These are phyloP conservation scores for Beta lomatogona DNA, from an alignment of 179 eudicot species.

Conservation along the genomic window DNA sequence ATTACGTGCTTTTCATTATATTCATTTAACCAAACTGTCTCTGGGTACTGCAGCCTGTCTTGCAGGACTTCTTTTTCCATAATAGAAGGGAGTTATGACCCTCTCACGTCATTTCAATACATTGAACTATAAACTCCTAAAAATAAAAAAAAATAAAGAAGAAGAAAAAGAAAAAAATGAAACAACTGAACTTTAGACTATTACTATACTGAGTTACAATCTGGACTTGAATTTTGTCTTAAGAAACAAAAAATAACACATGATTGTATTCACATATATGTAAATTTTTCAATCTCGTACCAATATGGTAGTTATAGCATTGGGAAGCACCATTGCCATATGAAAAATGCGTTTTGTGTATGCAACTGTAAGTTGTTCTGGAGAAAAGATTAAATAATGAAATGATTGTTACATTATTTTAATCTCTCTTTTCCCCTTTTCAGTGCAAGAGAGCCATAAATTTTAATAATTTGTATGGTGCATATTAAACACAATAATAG, in stretches of 20 bases:
- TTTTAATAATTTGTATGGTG: not conserved
- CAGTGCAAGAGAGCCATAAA: not conserved
- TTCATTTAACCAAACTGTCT: not conserved
- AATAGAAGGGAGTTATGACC: not conserved
- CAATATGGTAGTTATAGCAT: not conserved
- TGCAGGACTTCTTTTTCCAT: not conserved
- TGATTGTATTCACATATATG: no score
- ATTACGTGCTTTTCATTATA: no score
- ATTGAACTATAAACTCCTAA: not conserved
- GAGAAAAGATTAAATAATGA: conserved; percentile 2
- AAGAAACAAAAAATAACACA: no score
- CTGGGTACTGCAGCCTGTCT: not conserved
- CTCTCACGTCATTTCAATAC: not conserved
- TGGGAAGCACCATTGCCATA: not conserved
- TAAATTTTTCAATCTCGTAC: not conserved
- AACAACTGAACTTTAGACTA: not conserved
- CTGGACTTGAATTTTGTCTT: no score
- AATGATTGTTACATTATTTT: not conserved
- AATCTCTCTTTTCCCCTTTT: not conserved
- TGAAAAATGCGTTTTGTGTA: not conserved
- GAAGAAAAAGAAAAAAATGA: not conserved
- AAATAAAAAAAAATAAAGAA: not conserved
- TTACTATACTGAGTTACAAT: not conserved
- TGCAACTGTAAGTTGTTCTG: not conserved
- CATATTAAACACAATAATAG: conserved; percentile 1